Percentiles rank a stretch among this genome's conserved stretches.
Conservation (phyloP, 495 filamentous ascomycete species). For the Hyaloscypha finlandica region DNA sequence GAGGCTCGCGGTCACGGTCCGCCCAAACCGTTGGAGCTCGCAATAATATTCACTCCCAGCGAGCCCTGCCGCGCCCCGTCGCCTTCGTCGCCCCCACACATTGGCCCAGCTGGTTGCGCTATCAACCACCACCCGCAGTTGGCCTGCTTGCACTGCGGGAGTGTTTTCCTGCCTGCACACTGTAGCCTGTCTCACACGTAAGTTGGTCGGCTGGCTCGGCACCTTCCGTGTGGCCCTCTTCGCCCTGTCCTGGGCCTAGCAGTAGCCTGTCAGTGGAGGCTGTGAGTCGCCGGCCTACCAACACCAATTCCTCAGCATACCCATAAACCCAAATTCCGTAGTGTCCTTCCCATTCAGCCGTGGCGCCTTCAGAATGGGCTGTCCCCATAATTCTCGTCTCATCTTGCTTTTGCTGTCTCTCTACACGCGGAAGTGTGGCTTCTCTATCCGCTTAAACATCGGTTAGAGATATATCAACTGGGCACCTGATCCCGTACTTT, state of each 20-base stretch:
- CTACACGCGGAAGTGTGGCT: constrained; percentile 22
- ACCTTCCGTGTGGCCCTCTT: constrained; percentile 2
- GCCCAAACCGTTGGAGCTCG: constrained; percentile 23
- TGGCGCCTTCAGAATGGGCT: constrained; percentile 12
- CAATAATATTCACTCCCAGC: not conserved
- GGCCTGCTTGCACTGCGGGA: not conserved
- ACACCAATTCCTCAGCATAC: constrained; percentile 27
- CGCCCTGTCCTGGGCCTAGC: constrained; percentile 8
- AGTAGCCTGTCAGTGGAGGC: not conserved
- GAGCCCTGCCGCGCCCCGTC: too few relatives aligned
- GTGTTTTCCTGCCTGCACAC: not conserved
- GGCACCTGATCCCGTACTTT: constrained; percentile 26
- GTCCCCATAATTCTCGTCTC: constrained; percentile 21
- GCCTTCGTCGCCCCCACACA: not conserved
- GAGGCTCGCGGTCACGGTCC: constrained; percentile 25
- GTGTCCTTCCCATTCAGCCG: constrained; percentile 29
- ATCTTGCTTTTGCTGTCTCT: constrained; percentile 15
- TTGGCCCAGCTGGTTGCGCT: not conserved
- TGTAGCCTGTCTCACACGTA: constrained; percentile 7
- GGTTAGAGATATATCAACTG: constrained; percentile 30
- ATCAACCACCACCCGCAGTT: not conserved
- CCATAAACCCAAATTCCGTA: constrained; percentile 20
- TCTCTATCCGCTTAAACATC: constrained; percentile 30
- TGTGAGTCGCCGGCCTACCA: constrained; percentile 20
- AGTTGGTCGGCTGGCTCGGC: constrained; percentile 20